Evolutionary conservation across 2,329 filamentous ascomycete species (phyloP).

Genomic region (Talaromyces atroroseus): DNA sequence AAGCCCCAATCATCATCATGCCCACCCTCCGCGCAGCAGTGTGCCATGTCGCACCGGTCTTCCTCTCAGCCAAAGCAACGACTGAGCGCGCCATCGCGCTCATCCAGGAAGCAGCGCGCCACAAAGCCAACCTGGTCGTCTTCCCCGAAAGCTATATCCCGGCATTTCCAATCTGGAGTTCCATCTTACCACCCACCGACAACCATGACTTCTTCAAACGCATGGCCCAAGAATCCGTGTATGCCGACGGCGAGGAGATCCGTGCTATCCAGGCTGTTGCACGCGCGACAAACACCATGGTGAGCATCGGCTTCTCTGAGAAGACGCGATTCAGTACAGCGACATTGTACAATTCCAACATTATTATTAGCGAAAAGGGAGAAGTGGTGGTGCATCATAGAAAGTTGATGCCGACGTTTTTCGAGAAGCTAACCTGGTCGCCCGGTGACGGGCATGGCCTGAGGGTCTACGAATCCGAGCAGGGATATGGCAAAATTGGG

Average conservation of each 20-base stretch:
- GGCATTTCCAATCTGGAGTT: slow-evolving; percentile 51
- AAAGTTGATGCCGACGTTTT: slow-evolving; percentile 53
- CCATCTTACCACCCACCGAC: slow-evolving; percentile 43
- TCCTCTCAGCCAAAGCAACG: slow-evolving; percentile 44
- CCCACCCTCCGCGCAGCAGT: slow-evolving; percentile 1
- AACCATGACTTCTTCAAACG: slow-evolving; percentile 48
- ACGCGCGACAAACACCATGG: slow-evolving; percentile 31
- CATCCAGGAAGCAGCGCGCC: slow-evolving; percentile 41
- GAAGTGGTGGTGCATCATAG: slow-evolving; percentile 48
- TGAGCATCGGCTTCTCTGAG: slow-evolving; percentile 50
- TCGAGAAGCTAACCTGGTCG: slow-evolving; percentile 52
- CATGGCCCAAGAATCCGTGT: slow-evolving; percentile 43
- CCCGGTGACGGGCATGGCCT: slow-evolving; percentile 50
- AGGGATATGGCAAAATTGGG: slow-evolving; percentile 44
- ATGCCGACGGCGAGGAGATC: slow-evolving; percentile 45
- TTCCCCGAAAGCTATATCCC: slow-evolving; percentile 52
- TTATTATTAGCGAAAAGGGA: slow-evolving; percentile 44
- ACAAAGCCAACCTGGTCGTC: slow-evolving; percentile 46
- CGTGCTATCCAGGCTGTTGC: slow-evolving; percentile 36
- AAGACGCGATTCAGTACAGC: slow-evolving; percentile 40
- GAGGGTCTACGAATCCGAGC: slow-evolving; percentile 40
- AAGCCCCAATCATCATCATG: neutral
- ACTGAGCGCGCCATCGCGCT: slow-evolving; percentile 44
- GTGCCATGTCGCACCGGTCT: slow-evolving; percentile 42
- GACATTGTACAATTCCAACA: slow-evolving; percentile 49